Base-by-base conservation (phyloP, 1,284 basidiomycete species). In the Fomes fomentarius region DNA sequence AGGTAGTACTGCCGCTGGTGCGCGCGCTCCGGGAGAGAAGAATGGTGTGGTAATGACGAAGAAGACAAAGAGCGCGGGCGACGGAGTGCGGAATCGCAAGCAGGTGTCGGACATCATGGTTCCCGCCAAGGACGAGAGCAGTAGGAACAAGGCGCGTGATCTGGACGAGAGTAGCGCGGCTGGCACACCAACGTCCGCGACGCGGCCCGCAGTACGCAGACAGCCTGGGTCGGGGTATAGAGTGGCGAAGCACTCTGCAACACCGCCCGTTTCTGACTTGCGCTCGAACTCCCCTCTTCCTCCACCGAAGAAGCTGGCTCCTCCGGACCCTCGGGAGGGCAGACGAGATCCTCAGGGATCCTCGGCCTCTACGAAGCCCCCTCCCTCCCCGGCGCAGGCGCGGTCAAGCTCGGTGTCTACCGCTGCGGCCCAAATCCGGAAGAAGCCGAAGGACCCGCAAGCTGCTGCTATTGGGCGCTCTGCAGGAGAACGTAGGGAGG, bases 101-200 rank as follows among this genome's bases (percentile, higher is more conserved):
- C 60, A 74, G 52, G 71, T 63, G 1, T 77, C 76, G 49, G 72
- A 73, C 12, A 78, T 79, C 56, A 54, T 67, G 34, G 73, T 82
- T 22, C 71, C 69, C 58, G 77, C 80, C 66, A 85, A 80, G 69
- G 80, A 85, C 62, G 83, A 87, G 67, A 77, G 82, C 51, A 56
- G 61, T 24, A 76, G 71, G 47, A 73, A 72, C n/a, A 70, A 70
- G 34, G 66, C 66, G 28, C 62, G 61, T 3, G 59, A 60, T 17
- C 7, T 49, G 4, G 58, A 61, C 33, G 57, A 66, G 30, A 54
- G 60, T 50, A 47, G 58, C 22, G 33, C 49, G 11, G 63, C 54
- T 30, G 56, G 52, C 14, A 60, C 62, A 2, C 56, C 64, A 4
- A 50, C 43, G 52, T 65, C 46, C 54, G 65, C 52, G 35, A 54